phyloP scores from a whole-genome alignment of 2,329 filamentous ascomycete species.

The Calonectria pseudoturangicola region DNA sequence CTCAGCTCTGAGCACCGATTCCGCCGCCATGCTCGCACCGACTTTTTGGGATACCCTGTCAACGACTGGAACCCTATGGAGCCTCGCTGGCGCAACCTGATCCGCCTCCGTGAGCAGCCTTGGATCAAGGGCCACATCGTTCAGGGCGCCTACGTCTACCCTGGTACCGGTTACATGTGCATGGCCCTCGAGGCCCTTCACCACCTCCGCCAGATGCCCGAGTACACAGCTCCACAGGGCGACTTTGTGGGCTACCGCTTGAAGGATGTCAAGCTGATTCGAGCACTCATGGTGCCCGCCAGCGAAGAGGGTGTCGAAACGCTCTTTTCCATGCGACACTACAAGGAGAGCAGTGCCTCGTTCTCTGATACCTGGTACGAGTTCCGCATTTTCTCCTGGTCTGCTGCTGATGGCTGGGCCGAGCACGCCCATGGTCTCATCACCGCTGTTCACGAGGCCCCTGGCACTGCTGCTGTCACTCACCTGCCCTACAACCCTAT shows the following conservation, averaged over 20 bases:
- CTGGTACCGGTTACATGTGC: slow-evolving; percentile 59
- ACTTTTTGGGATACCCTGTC: slow-evolving; percentile 56
- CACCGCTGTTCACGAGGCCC: not conserved
- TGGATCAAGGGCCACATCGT: slow-evolving; percentile 69
- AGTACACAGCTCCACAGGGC: not conserved
- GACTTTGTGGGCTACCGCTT: not conserved
- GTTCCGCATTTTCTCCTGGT: slow-evolving; percentile 15
- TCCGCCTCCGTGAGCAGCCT: slow-evolving; percentile 61
- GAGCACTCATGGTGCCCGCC: slow-evolving; percentile 7
- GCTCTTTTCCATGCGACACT: slow-evolving; percentile 11
- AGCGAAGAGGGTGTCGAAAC: slow-evolving; percentile 19
- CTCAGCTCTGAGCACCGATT: slow-evolving; percentile 50
- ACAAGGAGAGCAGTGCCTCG: slow-evolving; percentile 13
- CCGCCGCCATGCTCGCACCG: slow-evolving; percentile 50
- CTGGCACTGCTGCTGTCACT: not conserved
- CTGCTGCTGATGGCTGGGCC: slow-evolving; percentile 1
- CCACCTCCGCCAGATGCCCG: slow-evolving; percentile 17
- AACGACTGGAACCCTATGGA: slow-evolving; percentile 55
- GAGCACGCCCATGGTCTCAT: not conserved
- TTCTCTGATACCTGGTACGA: slow-evolving; percentile 16
- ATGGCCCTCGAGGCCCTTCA: slow-evolving; percentile 52
- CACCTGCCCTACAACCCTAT: not conserved
- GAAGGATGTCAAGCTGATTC: not conserved
- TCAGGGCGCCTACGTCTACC: slow-evolving; percentile 7
- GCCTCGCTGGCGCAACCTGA: slow-evolving; percentile 64